Percentiles rank a stretch among this genome's conserved stretches.
Evolutionary conservation across 2,329 filamentous ascomycete species (phyloP).

Genomic region (Cercospora beticola): DNA sequence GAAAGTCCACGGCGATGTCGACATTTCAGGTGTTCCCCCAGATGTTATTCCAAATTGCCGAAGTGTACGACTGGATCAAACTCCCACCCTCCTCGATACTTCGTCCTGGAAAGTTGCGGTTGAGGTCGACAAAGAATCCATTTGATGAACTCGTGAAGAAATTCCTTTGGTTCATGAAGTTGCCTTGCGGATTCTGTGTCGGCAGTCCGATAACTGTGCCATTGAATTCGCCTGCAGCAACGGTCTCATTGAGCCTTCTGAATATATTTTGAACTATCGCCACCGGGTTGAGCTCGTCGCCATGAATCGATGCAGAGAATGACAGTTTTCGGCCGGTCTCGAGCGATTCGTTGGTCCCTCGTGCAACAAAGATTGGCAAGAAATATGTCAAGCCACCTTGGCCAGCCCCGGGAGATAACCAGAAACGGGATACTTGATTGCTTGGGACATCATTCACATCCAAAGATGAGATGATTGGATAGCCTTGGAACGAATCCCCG

Average conservation of each 20-base stretch:
- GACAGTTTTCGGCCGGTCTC: slow-evolving; percentile 40
- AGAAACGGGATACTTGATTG: slow-evolving; percentile 41
- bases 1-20: slow-evolving; percentile 42
- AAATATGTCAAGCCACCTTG: slow-evolving; percentile 42
- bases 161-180: slow-evolving; percentile 43
- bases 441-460: slow-evolving; percentile 40
- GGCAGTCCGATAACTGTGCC: slow-evolving; percentile 41
- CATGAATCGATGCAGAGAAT: slow-evolving; percentile 42
- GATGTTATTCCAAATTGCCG: slow-evolving; percentile 42
- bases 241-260: slow-evolving; percentile 40
- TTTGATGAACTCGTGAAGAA: slow-evolving; percentile 40
- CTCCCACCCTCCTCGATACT: slow-evolving; percentile 26
- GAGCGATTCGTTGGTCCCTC: slow-evolving; percentile 40
- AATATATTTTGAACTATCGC: slow-evolving; percentile 41
- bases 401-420: slow-evolving; percentile 41
- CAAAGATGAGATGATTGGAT: slow-evolving; percentile 29
- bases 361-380: slow-evolving; percentile 42
- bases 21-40: slow-evolving; percentile 43
- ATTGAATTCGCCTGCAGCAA: slow-evolving; percentile 29
- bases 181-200: slow-evolving; percentile 43
- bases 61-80: slow-evolving; percentile 26
- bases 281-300: slow-evolving; percentile 43
- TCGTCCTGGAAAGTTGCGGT: slow-evolving; percentile 64
- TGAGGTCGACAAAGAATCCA: slow-evolving; percentile 57
- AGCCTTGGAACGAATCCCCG: slow-evolving; percentile 26